These are phyloP conservation scores for Saururus chinensis DNA, from an alignment of 164 flowering plant genomes.

Conservation along the genomic window DNA sequence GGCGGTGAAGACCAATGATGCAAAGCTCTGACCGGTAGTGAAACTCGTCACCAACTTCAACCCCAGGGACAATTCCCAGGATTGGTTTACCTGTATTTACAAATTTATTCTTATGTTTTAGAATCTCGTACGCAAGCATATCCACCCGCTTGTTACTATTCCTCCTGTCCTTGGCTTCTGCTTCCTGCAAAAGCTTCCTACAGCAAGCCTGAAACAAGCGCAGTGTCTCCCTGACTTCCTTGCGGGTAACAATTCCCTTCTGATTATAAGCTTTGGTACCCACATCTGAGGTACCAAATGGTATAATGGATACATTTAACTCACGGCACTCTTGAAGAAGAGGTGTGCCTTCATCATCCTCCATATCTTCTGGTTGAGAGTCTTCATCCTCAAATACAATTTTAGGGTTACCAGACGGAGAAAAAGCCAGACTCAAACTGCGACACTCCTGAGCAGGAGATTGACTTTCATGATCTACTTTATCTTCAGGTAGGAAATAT, in stretches of 20 bases:
- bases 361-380: neutral
- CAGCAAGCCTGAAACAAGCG: conserved; percentile 48
- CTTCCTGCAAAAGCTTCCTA: conserved; percentile 57
- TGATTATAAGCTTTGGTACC: conserved; percentile 8
- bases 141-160: conserved; percentile 28
- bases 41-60: conserved; percentile 89
- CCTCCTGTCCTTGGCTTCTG: conserved; percentile 26
- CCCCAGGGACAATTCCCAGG: conserved; percentile 73
- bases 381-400: neutral
- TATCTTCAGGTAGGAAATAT: neutral
- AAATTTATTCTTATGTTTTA: conserved; percentile 40
- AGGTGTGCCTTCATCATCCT: neutral
- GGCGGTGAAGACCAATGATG: conserved; percentile 74
- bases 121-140: conserved; percentile 23
- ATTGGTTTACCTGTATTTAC: conserved; percentile 36
- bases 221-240: conserved; percentile 56
- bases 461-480: neutral
- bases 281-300: conserved; percentile 15
- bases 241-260: conserved; percentile 21
- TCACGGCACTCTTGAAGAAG: neutral
- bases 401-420: neutral
- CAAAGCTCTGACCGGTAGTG: conserved; percentile 74
- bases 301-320: conserved; percentile 17
- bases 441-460: neutral
- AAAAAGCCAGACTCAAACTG: neutral